Base-by-base conservation (phyloP, 305 asterid species). In the Plantago coronopus region DNA sequence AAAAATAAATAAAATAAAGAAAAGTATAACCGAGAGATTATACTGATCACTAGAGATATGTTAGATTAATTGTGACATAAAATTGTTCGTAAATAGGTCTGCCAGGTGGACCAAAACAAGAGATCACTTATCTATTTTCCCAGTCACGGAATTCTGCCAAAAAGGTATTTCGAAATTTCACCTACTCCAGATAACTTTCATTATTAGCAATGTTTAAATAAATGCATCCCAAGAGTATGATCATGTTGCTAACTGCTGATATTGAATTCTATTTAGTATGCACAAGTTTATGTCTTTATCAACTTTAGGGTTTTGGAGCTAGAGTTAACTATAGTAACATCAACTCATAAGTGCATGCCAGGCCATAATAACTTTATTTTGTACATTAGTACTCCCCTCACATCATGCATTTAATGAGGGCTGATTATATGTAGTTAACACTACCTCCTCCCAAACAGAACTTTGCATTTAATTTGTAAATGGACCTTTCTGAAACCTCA, bases 181-280 rank as follows among this genome's bases (percentile, higher is more conserved):
- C 43, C 12, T 38, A 8, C 10, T 38, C 43, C 43, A 38, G 16
- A 38, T 38, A 38, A 38, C 43, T 38, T 38, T 15, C 43, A 38
- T 38, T 10, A 38, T 38, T 11, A 38, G 43, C 43, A 38, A 38
- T 38, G 43, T 1, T 34, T 38, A 38, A 38, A 10, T 38, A 38
- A 38, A 38, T 38, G 43, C 43, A 38, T 1, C 43, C 43, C 43
- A 38, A 10, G 43, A 38, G 43, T 38, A 38, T 38, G 3, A 38
- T 3, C 12, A 10, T 10, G 43, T 38, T 45, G 29, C 31, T 48
- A 62, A 25, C 57, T 48, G 37, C 22, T 14, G 13, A 8, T 15
- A 37, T 22, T 19, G 31, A 29, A 48, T 54, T 37, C 54, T 11
- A 43, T 7, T 29, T 54, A 68, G 54, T 54, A 68, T 1, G 3